Evolutionary conservation across 2,329 filamentous ascomycete genomes (phyloP).

Genomic region (Dactylonectria estremocensis): DNA sequence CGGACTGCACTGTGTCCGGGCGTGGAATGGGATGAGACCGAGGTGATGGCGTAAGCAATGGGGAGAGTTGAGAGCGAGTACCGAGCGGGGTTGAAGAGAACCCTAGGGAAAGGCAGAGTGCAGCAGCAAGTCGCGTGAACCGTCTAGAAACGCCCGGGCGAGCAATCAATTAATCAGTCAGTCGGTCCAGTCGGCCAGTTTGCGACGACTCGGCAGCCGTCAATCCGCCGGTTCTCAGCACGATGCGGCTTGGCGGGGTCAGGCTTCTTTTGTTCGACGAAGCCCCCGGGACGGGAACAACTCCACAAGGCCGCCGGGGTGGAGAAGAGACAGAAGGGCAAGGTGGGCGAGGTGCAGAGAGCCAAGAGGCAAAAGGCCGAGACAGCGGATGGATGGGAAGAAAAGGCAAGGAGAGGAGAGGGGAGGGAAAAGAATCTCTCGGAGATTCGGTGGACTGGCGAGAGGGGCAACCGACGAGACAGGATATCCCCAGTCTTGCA

Average conservation of each 20-base stretch:
- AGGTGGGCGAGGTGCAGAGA: not conserved
- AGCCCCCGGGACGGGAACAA: constrained; percentile 21
- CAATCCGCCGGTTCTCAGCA: constrained; percentile 20
- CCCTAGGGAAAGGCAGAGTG: not conserved
- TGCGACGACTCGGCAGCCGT: constrained; percentile 20
- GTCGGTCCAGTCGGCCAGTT: not conserved
- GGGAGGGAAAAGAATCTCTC: not conserved
- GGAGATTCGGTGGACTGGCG: not conserved
- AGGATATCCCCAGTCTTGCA: constrained; percentile 21
- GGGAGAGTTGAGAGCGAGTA: constrained; percentile 6
- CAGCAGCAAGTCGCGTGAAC: constrained; percentile 13
- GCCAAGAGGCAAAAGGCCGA: not conserved
- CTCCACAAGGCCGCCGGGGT: constrained; percentile 20
- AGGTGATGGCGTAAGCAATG: constrained; percentile 5
- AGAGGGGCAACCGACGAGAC: constrained; percentile 4
- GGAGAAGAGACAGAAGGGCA: constrained; percentile 3
- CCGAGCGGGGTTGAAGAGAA: constrained; percentile 12
- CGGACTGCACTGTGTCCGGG: constrained; percentile 3
- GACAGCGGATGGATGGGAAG: not conserved
- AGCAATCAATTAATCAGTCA: constrained; percentile 13
- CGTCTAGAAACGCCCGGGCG: constrained; percentile 1
- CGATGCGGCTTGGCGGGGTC: constrained; percentile 24
- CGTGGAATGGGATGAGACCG: constrained; percentile 12
- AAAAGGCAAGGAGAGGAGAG: not conserved
- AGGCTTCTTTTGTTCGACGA: constrained; percentile 24